A percentile compares a stretch with the other conserved stretches of the same genome.
Conservation (phyloP, 106 monocot species). For the Xerophyta viscosa region DNA sequence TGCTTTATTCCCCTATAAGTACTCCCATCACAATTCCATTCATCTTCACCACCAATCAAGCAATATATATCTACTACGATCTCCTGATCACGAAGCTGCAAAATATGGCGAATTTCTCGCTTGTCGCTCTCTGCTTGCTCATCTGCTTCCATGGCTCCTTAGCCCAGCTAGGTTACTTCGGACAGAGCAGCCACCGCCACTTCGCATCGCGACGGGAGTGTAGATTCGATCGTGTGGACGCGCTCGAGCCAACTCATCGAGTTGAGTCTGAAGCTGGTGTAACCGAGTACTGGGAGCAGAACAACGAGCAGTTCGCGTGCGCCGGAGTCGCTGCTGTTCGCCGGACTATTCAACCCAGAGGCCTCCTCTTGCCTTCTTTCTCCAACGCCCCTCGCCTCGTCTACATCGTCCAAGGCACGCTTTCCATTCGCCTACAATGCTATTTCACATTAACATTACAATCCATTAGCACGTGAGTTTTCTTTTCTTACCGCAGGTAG, state of each 20-base stretch:
- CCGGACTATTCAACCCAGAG: conserved; percentile 10
- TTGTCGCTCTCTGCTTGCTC: conserved; percentile 3
- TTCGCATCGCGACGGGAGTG: background rate
- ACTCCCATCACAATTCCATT: too few relatives aligned
- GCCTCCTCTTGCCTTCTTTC: conserved; percentile 19
- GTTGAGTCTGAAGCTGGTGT: conserved; percentile 21
- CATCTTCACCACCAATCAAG: too few relatives aligned
- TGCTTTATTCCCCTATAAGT: too few relatives aligned
- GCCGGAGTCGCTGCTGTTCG: conserved; percentile 20
- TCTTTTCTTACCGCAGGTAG: background rate
- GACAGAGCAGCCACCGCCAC: background rate
- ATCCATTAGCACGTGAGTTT: background rate
- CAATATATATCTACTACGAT: too few relatives aligned
- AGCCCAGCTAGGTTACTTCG: conserved; percentile 4
- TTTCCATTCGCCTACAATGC: background rate
- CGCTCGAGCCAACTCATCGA: conserved; percentile 9
- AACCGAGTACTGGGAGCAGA: conserved; percentile 20
- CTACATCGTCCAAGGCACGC: conserved; percentile 17
- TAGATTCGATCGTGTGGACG: conserved; percentile 13
- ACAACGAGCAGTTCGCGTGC: conserved; percentile 16
- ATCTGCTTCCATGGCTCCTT: conserved; percentile 5
- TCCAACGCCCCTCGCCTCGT: conserved; percentile 23
- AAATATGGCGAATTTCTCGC: too few relatives aligned
- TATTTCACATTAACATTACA: background rate
- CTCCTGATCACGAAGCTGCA: too few relatives aligned